Evolutionary conservation across 768 basidiomycete genomes (phyloP), one percentile per base, ranked within the genome.

Genomic region (Serendipita sp.): DNA sequence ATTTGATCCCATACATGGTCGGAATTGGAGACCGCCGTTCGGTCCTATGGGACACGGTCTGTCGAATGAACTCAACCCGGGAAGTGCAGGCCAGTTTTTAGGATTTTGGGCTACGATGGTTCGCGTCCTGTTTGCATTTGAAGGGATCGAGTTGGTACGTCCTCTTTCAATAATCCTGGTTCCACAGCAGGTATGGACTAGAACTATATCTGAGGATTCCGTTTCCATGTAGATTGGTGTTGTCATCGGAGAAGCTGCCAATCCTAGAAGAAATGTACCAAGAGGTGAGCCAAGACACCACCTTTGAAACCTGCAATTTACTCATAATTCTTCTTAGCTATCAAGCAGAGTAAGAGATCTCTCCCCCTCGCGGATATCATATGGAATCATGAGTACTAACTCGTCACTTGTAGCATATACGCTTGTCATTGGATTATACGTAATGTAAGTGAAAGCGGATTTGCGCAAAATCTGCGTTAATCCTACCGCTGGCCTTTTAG

Each of bases 51-150:
- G 55, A 23, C 55, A 60, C n/a, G 48, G 8, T 8, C 18, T 50
- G 5, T 23, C 8, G 16, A 60, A 29, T 34, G 23, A 10, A 8
- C 1, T 11, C 31, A 27, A 36, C 34, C 3, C 55, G 8, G 33
- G 33, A 10, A n/a, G 16, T 8, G 10, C 34, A 27, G 8, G 31
- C 16, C 4, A 16, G 23, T 60, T 60, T 36, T 34, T 60, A 10
- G 55, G 55, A 4, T 60, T 60, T 34, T 60, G 55, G 55, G 23
- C 55, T 8, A 60, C 55, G 16, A n/a, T 60, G 55, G 55, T 29
- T 31, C 23, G 23, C 23, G 23, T 60, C 8, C 27, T 60, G 23
- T 60, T 60, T 27, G 23, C 55, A 60, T 60, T 5, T n/a, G 34
- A 31, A 36, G 55, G 55, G 16, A 60, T 60, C 3, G 55, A 60